Evolutionary conservation across 768 basidiomycete species (phyloP), one percentile per base, ranked within the genome.

Genomic region (Suillus variegatus): DNA sequence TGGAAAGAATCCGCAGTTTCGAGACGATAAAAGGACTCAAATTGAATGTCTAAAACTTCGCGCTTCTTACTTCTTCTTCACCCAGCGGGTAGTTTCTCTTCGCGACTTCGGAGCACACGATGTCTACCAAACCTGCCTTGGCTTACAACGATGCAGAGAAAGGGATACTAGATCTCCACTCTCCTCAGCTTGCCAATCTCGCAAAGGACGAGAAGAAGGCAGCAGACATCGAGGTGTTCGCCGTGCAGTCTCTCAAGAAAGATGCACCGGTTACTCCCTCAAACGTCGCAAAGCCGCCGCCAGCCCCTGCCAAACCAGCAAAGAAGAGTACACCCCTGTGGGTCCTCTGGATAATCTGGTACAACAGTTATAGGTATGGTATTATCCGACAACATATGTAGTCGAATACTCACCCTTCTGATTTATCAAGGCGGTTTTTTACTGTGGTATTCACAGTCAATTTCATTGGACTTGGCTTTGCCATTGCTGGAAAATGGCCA

Each of bases 341-440:
- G 80, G 82, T 88, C 44, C 74, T 81, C 56, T 86, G 87, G 74
- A 82, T 82, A 64, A 75, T 92, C 32, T 93, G 92, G 92, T 93
- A 88, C 76, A 91, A 94, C 70, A 88, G 87, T 0, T 93, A 94
- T 71, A 81, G 90, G 91, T 88, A 65, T 9, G 82, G 67, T 6
- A 20, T 60, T 20, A 13, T 22, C 28, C 2, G 40, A 60, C 56
- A 55, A 49, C 28, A 16, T 55, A 12, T 40, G 10, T 40, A 12
- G 36, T 44, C 35, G 54, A 43, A 64, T 51, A 14, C 7, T 60
- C 28, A 51, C 60, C 5, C 22, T n/a, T 64, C 58, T 62, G 51
- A 55, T 55, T 35, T 65, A 16, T 44, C 12, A 61, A 92, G 91
- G 57, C 93, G 92, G 77, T 90, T 94, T 66, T 94, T 89, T 75